Evolutionary conservation across 2,329 filamentous ascomycete genomes (phyloP).

Genomic region (Xylaria sp.): DNA sequence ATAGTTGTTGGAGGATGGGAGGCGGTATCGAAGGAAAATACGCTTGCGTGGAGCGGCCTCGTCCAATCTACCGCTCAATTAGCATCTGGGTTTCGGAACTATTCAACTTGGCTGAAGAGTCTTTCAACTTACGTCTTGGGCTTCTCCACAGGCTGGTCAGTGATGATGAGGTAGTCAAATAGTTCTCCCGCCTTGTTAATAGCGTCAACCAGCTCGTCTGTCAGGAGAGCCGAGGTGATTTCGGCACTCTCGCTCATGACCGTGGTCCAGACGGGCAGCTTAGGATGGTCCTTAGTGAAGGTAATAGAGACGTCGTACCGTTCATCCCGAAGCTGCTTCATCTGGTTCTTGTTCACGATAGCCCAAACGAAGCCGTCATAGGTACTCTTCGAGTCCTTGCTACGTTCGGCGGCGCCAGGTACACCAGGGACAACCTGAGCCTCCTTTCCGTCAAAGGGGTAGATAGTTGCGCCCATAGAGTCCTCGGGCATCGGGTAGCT

Average conservation of each 20-base stretch:
- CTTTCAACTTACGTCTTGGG: conserved; percentile 73
- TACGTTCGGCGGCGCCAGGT: conserved; percentile 67
- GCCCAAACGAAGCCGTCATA: conserved; percentile 96
- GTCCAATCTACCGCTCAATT: conserved; percentile 68
- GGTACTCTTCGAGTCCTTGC: conserved; percentile 69
- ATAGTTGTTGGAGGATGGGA: conserved; percentile 72
- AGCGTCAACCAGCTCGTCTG: conserved; percentile 84
- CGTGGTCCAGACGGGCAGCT: conserved; percentile 88
- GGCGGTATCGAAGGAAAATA: conserved; percentile 79
- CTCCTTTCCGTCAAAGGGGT: conserved; percentile 94
- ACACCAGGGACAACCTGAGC: conserved; percentile 75
- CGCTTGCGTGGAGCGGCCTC: conserved; percentile 89
- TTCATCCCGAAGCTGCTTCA: conserved; percentile 89
- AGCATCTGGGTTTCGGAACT: conserved; percentile 24
- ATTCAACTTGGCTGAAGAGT: background rate
- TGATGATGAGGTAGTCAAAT: conserved; percentile 88
- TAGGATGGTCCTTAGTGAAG: conserved; percentile 89
- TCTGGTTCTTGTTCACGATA: conserved; percentile 91
- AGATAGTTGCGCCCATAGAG: conserved; percentile 78
- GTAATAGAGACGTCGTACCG: conserved; percentile 95
- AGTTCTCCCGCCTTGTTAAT: conserved; percentile 80
- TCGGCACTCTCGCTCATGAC: conserved; percentile 98
- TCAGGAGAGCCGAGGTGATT: conserved; percentile 87
- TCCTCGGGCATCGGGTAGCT: conserved; percentile 75
- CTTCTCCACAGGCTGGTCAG: conserved; percentile 88